Base-by-base conservation (phyloP, 768 basidiomycete species). In the Suillus subalutaceus region DNA sequence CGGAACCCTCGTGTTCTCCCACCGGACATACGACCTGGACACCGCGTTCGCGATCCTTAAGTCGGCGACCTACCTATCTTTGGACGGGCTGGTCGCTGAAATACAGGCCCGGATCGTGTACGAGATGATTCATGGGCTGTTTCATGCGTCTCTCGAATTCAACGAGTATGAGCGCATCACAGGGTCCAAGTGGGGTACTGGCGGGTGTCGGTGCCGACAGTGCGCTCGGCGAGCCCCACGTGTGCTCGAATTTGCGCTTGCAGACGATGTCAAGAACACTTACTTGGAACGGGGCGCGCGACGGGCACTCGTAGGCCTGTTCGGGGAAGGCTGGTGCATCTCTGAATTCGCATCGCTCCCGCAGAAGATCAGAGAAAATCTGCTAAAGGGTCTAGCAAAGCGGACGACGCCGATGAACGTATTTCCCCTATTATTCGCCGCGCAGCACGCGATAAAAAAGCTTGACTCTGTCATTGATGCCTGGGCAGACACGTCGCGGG, bases 41-140 rank as follows among this genome's bases (percentile, higher is more conserved):
- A 98, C 96, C 18, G 92, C 93, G 0, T 94, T 99, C 75, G 87
- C 92, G 67, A 94, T 99, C 72, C 87, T 95, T 75, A 88, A 90
- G 46, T 88, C 93, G 1, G 89, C 96, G 1, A 80, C 83, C 12
- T 98, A 96, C 77, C 90, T 99, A 52, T 81, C 84, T 40, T 82
- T 99, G 48, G 75, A 88, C 18, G 80, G 89, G 0, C 86, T 99
- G 5, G 85, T 88, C 67, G 83, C 86, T 65, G 97, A 99, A 73
- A 84, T 92, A 52, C 92, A 94, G 70, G 89, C 91, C 0, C 86
- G 92, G 66, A 87, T 98, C 72, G 86, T 90, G 23, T 86, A 91
- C 69, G 95, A 97, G 76, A 93, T 96, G 86, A 85, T 90, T 70
- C 95, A 96, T 72, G 94, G 95, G 2, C 87, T 96, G 50, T 94